These are phyloP conservation scores for Colletotrichum sp. DNA, from an alignment of 2,329 filamentous ascomycete species.

Conservation along the genomic window DNA sequence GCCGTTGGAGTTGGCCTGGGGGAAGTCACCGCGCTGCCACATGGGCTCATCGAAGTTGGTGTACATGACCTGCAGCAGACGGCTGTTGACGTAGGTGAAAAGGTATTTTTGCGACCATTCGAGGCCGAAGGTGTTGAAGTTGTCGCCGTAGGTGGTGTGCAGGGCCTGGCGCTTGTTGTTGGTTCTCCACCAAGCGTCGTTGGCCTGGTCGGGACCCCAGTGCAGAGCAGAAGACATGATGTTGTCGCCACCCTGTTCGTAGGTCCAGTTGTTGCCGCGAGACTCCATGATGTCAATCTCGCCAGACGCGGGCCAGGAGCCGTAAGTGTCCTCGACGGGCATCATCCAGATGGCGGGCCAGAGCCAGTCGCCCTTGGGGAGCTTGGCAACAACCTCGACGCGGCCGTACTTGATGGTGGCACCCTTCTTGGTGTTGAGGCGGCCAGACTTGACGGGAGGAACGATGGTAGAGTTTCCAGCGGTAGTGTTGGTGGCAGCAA, in stretches of 20 bases:
- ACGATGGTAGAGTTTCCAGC: constrained; percentile 74
- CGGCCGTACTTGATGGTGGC: constrained; percentile 80
- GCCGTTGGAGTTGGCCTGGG: constrained; percentile 67
- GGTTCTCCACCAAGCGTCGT: constrained; percentile 84
- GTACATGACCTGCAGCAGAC: constrained; percentile 81
- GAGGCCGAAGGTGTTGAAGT: constrained; percentile 79
- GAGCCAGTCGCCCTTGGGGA: constrained; percentile 83
- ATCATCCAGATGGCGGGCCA: constrained; percentile 96
- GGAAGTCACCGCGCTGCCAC: constrained; percentile 74
- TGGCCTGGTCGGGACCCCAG: constrained; percentile 75
- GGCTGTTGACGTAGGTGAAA: constrained; percentile 84
- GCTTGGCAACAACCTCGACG: constrained; percentile 78
- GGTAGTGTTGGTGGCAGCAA: constrained; percentile 76
- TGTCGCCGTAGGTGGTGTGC: constrained; percentile 74
- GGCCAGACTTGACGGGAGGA: constrained; percentile 78
- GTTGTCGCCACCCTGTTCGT: constrained; percentile 79
- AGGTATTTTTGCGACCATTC: constrained; percentile 91
- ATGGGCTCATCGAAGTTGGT: constrained; percentile 73
- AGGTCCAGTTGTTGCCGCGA: constrained; percentile 82
- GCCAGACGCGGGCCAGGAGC: constrained; percentile 78
- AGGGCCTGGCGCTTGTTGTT: constrained; percentile 78
- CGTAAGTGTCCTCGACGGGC: constrained; percentile 75
- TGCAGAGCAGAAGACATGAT: constrained; percentile 81
- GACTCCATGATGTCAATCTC: constrained; percentile 86
- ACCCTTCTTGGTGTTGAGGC: constrained; percentile 76